These are phyloP conservation scores for Penicillium cataractarum DNA, from an alignment of 495 filamentous ascomycete species.

Conservation along the genomic window DNA sequence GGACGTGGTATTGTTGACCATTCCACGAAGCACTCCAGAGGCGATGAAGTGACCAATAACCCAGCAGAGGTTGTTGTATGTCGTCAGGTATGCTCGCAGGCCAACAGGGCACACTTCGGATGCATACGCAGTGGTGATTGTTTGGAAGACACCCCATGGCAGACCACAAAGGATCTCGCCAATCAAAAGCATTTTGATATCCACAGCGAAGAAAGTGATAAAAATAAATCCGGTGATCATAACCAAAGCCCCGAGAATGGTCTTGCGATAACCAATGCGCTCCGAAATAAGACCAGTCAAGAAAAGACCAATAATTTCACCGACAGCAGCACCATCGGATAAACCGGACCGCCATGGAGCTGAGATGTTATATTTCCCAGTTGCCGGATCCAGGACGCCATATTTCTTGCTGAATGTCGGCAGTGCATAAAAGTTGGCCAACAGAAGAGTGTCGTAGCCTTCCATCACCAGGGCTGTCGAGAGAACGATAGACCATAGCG, in stretches of 20 bases:
- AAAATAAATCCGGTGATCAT: conserved; percentile 68
- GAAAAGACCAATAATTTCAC: conserved; percentile 71
- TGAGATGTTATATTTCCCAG: conserved; percentile 35
- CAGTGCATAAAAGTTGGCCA: conserved; percentile 47
- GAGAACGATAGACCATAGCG: conserved; percentile 19
- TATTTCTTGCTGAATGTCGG: conserved; percentile 64
- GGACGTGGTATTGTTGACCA: conserved; percentile 58
- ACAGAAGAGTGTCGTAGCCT: conserved; percentile 52
- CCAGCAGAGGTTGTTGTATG: conserved; percentile 84
- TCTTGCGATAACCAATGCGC: conserved; percentile 67
- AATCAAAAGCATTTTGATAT: conserved; percentile 67
- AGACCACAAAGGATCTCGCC: conserved; percentile 72
- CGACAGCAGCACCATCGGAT: conserved; percentile 61
- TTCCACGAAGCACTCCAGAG: conserved; percentile 69
- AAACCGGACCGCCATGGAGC: conserved; percentile 70
- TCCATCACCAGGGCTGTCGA: conserved; percentile 55
- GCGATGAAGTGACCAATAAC: conserved; percentile 78
- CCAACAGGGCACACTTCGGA: conserved; percentile 76
- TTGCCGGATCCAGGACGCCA: conserved; percentile 25
- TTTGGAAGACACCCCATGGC: conserved; percentile 83
- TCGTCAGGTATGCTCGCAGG: conserved; percentile 76
- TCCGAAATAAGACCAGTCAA: conserved; percentile 74
- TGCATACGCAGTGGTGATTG: conserved; percentile 74
- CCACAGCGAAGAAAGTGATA: conserved; percentile 77
- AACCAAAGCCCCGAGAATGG: conserved; percentile 69